These are phyloP conservation scores for Pythium sukuiense DNA, from an alignment of 352 stramenopile genomes.

Conservation along the genomic window DNA sequence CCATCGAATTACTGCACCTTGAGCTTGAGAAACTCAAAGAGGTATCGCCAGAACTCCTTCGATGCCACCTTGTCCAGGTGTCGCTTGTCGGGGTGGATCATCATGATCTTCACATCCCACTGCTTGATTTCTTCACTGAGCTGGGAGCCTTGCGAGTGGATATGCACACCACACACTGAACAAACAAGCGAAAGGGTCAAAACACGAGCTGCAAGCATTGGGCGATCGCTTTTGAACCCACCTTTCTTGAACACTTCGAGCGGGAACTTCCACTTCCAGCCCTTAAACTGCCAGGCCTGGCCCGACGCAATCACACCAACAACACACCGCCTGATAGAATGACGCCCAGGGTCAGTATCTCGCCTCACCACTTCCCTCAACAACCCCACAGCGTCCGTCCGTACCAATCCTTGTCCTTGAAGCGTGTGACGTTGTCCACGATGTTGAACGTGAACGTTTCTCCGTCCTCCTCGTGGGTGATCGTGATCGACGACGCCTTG, in stretches of 20 bases:
- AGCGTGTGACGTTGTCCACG: conserved; percentile 84
- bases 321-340: conserved; percentile 66
- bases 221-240: conserved; percentile 16
- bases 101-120: conserved; percentile 90
- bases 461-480: conserved; percentile 81
- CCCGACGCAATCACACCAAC: conserved; percentile 90
- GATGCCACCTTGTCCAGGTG: conserved; percentile 90
- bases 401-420: conserved; percentile 88
- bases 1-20: conserved; percentile 62
- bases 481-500: conserved; percentile 82
- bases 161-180: conserved; percentile 78
- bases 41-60: conserved; percentile 90
- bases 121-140: conserved; percentile 85
- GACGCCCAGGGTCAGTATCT: neutral
- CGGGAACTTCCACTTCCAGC: conserved; percentile 92
- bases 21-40: conserved; percentile 86
- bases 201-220: conserved; percentile 3
- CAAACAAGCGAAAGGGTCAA: neutral
- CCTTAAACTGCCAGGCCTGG: conserved; percentile 92
- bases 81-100: conserved; percentile 91
- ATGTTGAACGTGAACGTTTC: conserved; percentile 86
- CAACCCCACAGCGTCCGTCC: conserved; percentile 7
- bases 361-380: neutral
- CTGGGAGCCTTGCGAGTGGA: conserved; percentile 83
- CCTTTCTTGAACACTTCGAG: conserved; percentile 91